These are phyloP conservation scores for Exobasidium cylindrosporum DNA, from an alignment of 1,284 basidiomycete species.

Conservation along the genomic window DNA sequence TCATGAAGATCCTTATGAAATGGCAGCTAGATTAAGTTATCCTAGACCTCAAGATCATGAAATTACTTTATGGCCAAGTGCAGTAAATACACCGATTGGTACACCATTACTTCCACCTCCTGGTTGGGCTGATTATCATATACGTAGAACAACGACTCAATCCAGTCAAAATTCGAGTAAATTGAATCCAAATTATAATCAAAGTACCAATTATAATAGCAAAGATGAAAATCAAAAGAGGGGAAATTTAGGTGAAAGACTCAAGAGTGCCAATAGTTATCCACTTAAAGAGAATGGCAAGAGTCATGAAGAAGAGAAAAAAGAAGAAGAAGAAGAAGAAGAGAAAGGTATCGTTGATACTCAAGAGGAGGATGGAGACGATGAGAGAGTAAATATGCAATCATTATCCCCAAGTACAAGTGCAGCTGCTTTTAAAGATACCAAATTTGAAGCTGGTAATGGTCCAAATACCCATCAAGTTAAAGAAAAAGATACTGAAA, in stretches of 20 bases:
- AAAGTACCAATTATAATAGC: not conserved
- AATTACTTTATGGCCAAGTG: conserved; percentile 15
- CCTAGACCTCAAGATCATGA: conserved; percentile 34
- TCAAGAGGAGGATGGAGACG: not conserved
- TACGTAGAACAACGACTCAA: not conserved
- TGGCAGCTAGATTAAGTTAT: conserved; percentile 29
- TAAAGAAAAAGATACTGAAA: conserved; percentile 6
- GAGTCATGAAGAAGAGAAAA: not conserved
- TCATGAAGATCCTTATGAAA: conserved; percentile 25
- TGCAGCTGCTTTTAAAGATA: not conserved
- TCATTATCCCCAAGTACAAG: not conserved
- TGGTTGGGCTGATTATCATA: not conserved
- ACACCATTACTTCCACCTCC: not conserved
- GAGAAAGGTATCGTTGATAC: not conserved
- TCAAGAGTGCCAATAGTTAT: conserved; percentile 4
- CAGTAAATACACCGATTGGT: conserved; percentile 1
- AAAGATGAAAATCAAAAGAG: not conserved
- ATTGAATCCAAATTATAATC: not conserved
- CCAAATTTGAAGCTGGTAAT: not conserved
- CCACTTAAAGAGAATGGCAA: not conserved
- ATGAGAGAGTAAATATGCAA: too few species aligned
- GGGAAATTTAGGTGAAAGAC: not conserved
- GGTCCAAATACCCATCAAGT: not conserved
- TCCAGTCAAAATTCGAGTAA: not conserved
- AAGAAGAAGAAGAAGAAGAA: not conserved